Percentiles rank a stretch among this genome's conserved stretches.
Conservation (phyloP, 306 rosid genomes). For the Ammopiptanthus mongolicus region DNA sequence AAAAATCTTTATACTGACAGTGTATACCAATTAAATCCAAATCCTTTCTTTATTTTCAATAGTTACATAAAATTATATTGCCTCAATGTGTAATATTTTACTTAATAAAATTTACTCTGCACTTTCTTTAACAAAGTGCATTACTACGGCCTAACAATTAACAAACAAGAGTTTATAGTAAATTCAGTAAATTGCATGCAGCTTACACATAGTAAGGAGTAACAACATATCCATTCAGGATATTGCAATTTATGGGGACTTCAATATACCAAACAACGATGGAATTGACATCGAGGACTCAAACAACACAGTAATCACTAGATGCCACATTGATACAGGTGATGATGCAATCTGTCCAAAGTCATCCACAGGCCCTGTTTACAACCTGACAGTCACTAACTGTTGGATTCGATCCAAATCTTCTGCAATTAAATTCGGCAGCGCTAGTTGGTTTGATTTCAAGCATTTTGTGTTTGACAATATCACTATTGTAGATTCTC, state of each 20-base stretch:
- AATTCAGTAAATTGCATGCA: conserved; percentile 45
- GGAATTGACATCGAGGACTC: conserved; percentile 97
- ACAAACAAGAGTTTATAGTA: not conserved
- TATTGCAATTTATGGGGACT: conserved; percentile 76
- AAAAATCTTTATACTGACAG: no score
- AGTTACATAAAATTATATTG: no score
- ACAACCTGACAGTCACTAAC: conserved; percentile 62
- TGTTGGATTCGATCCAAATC: conserved; percentile 88
- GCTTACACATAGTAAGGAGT: conserved; percentile 79
- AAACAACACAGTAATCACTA: conserved; percentile 62
- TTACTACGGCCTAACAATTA: not conserved
- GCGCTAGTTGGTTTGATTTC: conserved; percentile 81
- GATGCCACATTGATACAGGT: conserved; percentile 84
- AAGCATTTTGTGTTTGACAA: conserved; percentile 67
- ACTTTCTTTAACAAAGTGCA: not conserved
- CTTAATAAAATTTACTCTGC: no score
- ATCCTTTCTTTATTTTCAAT: no score
- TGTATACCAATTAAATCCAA: no score
- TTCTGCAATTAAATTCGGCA: conserved; percentile 86
- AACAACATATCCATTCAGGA: conserved; percentile 45
- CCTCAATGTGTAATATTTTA: no score
- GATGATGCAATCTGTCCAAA: conserved; percentile 97
- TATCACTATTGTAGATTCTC: conserved; percentile 83
- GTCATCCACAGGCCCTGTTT: conserved; percentile 62
- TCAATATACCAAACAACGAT: conserved; percentile 83